Conservation (phyloP, 495 filamentous ascomycete genomes). For the Hypoxylon cercidicola region DNA sequence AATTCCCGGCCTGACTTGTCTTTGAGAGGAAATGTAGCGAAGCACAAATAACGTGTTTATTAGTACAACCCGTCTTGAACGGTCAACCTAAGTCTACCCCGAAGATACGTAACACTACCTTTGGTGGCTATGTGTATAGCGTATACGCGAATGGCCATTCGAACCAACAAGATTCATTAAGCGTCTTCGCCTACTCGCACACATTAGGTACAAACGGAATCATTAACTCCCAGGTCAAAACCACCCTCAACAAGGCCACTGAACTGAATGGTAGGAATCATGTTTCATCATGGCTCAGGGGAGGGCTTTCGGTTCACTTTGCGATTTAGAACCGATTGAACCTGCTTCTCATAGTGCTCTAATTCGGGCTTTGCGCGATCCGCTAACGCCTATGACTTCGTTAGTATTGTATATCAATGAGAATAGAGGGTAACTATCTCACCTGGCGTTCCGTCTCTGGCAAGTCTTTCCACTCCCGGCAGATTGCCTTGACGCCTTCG, state of each 20-base stretch:
- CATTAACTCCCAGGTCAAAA: background rate
- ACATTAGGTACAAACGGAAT: constrained; percentile 7
- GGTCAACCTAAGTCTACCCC: background rate
- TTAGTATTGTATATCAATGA: constrained; percentile 29
- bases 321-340: constrained; percentile 14
- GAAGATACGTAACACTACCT: background rate
- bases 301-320: background rate
- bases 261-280: background rate
- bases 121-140: background rate
- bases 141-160: constrained; percentile 15
- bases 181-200: background rate
- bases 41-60: constrained; percentile 15
- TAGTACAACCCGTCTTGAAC: constrained; percentile 26
- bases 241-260: background rate
- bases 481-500: constrained; percentile 48
- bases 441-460: constrained; percentile 60
- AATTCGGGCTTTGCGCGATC: constrained; percentile 30
- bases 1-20: background rate
- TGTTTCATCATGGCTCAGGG: constrained; percentile 1
- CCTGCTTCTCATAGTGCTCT: constrained; percentile 39
- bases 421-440: constrained; percentile 23
- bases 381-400: constrained; percentile 37
- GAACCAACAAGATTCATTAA: constrained; percentile 8
- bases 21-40: constrained; percentile 8
- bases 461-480: constrained; percentile 66